Conservation (phyloP, 2,329 filamentous ascomycete species). For the Fusarium subtropicale region DNA sequence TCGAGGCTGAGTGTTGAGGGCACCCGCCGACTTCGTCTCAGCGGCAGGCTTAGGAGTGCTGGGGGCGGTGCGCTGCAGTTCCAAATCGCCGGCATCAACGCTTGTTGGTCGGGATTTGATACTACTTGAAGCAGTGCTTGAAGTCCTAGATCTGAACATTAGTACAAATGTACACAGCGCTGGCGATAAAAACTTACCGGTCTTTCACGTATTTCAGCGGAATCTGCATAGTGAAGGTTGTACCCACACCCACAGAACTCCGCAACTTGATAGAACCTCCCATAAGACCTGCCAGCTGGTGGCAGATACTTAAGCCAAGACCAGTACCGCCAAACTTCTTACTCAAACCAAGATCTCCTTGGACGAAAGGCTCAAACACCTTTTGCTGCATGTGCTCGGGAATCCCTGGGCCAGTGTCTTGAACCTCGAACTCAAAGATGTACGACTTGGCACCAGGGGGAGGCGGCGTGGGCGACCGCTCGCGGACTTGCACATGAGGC, state of each 20-base stretch:
- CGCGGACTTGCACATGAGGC: constrained; percentile 61
- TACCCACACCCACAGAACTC: constrained; percentile 79
- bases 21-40: constrained; percentile 50
- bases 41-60: constrained; percentile 41
- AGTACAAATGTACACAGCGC: constrained; percentile 2
- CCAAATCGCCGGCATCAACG: constrained; percentile 57
- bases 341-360: constrained; percentile 88
- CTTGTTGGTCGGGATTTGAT: constrained; percentile 62
- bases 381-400: constrained; percentile 79
- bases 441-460: constrained; percentile 73
- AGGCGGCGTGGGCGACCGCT: constrained; percentile 69
- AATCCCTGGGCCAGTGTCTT: constrained; percentile 90
- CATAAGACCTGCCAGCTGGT: constrained; percentile 87
- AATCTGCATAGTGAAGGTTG: constrained; percentile 84
- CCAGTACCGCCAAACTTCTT: constrained; percentile 93
- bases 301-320: constrained; percentile 87
- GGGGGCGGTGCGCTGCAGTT: constrained; percentile 50
- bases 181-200: constrained; percentile 49
- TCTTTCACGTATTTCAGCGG: constrained; percentile 82
- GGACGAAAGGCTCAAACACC: constrained; percentile 94
- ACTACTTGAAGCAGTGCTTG: constrained; percentile 67
- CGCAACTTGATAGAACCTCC: constrained; percentile 78
- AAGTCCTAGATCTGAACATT: constrained; percentile 53
- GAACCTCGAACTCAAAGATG: constrained; percentile 86
- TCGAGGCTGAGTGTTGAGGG: constrained; percentile 77